Conservation (phyloP, 345 rosid genomes). For the Brassica incana region DNA sequence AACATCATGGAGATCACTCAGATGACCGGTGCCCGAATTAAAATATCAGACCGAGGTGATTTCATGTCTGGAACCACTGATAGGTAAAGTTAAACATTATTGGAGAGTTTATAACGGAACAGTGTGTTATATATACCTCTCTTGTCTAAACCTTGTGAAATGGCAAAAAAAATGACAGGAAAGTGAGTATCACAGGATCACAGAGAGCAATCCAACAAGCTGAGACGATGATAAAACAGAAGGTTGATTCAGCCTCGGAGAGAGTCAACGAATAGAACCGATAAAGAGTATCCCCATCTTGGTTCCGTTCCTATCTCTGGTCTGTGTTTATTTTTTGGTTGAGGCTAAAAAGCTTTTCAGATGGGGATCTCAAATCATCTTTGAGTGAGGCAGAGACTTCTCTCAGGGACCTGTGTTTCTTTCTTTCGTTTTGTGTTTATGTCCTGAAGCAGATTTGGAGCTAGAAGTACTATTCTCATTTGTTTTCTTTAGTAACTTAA, state of each 20-base stretch:
- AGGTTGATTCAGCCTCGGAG: constrained; percentile 85
- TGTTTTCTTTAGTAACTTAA: constrained; percentile 15
- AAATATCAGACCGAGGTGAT: constrained; percentile 96
- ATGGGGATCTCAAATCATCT: constrained; percentile 28
- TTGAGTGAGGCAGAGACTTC: constrained; percentile 28
- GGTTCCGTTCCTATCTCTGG: constrained; percentile 31
- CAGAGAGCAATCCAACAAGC: constrained; percentile 84
- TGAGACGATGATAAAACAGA: constrained; percentile 91
- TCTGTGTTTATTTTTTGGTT: constrained; percentile 15
- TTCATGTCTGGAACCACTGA: constrained; percentile 89
- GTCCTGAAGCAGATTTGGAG: constrained; percentile 31
- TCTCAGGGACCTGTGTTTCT: constrained; percentile 31
- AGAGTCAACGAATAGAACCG: constrained; percentile 56
- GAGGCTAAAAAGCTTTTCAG: constrained; percentile 25
- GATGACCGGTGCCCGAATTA: constrained; percentile 90
- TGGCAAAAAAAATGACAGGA: constrained; percentile 53
- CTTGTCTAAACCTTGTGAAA: constrained; percentile 17
- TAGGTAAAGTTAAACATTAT: constrained; percentile 48
- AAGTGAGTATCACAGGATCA: constrained; percentile 89
- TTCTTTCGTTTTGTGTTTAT: constrained; percentile 19
- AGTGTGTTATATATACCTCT: constrained; percentile 1
- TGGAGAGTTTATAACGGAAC: neutral
- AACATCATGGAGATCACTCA: constrained; percentile 94
- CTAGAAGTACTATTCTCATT: constrained; percentile 35
- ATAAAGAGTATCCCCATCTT: neutral